phyloP scores from a whole-genome alignment of 345 rosid genomes.

The Lepidium aucheri region DNA sequence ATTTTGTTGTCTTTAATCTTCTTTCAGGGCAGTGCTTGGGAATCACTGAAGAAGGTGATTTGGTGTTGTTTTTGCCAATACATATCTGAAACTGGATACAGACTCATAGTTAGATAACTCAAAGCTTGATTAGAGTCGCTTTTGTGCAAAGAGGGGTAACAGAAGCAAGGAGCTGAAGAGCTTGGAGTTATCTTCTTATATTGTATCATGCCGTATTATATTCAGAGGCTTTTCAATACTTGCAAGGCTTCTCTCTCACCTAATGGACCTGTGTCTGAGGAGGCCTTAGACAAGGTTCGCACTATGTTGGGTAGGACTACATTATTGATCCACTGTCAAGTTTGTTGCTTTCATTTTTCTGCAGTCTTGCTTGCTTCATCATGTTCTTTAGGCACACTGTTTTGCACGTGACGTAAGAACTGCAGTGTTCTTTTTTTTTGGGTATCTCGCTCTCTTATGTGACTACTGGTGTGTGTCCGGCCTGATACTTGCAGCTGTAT shows the following conservation, averaged over 20 bases:
- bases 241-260: slow-evolving; percentile 70
- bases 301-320: slow-evolving; percentile 57
- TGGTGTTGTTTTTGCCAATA: not conserved
- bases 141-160: slow-evolving; percentile 3
- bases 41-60: slow-evolving; percentile 24
- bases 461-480: not conserved
- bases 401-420: not conserved
- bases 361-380: not conserved
- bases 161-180: not conserved
- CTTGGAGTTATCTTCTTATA: not conserved
- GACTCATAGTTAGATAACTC: not conserved
- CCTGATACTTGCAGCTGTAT: not conserved
- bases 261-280: slow-evolving; percentile 72
- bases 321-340: not conserved
- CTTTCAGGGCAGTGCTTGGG: slow-evolving; percentile 23
- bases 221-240: slow-evolving; percentile 74
- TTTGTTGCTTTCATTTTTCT: not conserved
- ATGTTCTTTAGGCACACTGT: not conserved
- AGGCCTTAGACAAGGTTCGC: slow-evolving; percentile 69
- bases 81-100: not conserved
- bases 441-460: not conserved
- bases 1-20: not conserved
- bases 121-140: not conserved
- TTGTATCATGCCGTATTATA: slow-evolving; percentile 60
- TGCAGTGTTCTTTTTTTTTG: not conserved